phyloP scores from a whole-genome alignment of 352 stramenopile species.

The Phytophthora hibernalis region DNA sequence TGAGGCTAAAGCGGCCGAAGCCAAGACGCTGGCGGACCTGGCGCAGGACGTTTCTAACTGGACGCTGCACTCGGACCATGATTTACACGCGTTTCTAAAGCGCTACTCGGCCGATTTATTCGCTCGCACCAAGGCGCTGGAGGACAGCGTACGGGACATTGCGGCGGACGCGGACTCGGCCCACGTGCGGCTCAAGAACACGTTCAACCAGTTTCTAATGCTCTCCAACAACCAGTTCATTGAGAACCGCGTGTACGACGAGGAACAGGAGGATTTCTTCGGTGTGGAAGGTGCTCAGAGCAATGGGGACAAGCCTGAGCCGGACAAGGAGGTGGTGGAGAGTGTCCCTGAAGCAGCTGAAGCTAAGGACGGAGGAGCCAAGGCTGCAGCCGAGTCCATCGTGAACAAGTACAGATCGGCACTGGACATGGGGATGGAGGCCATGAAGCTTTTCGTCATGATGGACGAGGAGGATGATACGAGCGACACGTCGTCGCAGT shows the following conservation, averaged over 20 bases:
- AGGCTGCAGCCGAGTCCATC: conserved; percentile 57
- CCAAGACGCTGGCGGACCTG: conserved; percentile 57
- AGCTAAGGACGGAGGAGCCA: conserved; percentile 28
- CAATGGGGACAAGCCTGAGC: conserved; percentile 9
- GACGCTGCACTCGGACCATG: conserved; percentile 81
- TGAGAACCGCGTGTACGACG: conserved; percentile 90
- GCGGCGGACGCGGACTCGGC: conserved; percentile 69
- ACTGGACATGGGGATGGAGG: conserved; percentile 80
- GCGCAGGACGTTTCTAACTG: conserved; percentile 47
- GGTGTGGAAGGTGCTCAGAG: conserved; percentile 26
- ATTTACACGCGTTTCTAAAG: conserved; percentile 76
- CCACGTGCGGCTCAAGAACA: conserved; percentile 82
- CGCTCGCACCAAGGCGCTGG: conserved; percentile 71
- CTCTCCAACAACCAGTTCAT: conserved; percentile 91
- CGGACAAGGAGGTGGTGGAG: conserved; percentile 6
- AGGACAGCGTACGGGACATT: conserved; percentile 77
- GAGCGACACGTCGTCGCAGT: conserved; percentile 58
- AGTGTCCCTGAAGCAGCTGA: conserved; percentile 4
- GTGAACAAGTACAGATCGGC: conserved; percentile 79
- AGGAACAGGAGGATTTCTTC: conserved; percentile 83
- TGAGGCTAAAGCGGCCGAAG: conserved; percentile 19
- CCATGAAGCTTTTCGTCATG: conserved; percentile 88
- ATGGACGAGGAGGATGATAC: conserved; percentile 72
- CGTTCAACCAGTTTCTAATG: conserved; percentile 90
- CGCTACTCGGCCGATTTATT: conserved; percentile 75